These are phyloP conservation scores for Lanmaoa pseudosensibilis DNA, from an alignment of 768 basidiomycete genomes.

Conservation along the genomic window DNA sequence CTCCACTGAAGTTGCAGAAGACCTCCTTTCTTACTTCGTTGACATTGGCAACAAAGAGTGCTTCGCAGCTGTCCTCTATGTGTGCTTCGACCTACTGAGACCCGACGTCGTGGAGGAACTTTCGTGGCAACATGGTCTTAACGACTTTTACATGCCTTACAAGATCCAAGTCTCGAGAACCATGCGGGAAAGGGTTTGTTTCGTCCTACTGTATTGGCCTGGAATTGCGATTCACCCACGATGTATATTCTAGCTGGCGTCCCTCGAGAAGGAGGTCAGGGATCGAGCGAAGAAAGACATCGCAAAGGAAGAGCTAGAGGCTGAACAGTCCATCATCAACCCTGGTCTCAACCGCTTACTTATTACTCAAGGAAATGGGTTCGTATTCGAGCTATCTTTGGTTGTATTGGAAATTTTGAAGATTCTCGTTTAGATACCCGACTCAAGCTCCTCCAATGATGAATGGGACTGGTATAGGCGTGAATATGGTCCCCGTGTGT, in stretches of 20 bases:
- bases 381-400: conserved; percentile 6
- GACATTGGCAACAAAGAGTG: conserved; percentile 99
- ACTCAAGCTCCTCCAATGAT: conserved; percentile 60
- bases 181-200: conserved; percentile 66
- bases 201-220: not conserved
- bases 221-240: conserved; percentile 7
- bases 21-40: conserved; percentile 93
- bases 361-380: conserved; percentile 76
- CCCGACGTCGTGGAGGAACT: conserved; percentile 92
- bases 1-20: conserved; percentile 90
- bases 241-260: conserved; percentile 51
- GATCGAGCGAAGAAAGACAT: conserved; percentile 85
- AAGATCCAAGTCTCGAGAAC: conserved; percentile 85
- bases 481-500: conserved; percentile 62
- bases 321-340: conserved; percentile 86
- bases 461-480: conserved; percentile 52
- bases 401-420: conserved; percentile 2
- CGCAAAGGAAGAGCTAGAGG: conserved; percentile 87
- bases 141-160: conserved; percentile 98
- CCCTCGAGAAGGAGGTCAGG: conserved; percentile 85
- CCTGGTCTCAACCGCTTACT: conserved; percentile 60
- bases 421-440: conserved; percentile 45
- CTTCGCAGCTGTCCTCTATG: conserved; percentile 85
- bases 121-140: conserved; percentile 94
- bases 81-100: conserved; percentile 94